Conservation (phyloP, 2,329 filamentous ascomycete genomes). For the Metarhizium anisopliae region DNA sequence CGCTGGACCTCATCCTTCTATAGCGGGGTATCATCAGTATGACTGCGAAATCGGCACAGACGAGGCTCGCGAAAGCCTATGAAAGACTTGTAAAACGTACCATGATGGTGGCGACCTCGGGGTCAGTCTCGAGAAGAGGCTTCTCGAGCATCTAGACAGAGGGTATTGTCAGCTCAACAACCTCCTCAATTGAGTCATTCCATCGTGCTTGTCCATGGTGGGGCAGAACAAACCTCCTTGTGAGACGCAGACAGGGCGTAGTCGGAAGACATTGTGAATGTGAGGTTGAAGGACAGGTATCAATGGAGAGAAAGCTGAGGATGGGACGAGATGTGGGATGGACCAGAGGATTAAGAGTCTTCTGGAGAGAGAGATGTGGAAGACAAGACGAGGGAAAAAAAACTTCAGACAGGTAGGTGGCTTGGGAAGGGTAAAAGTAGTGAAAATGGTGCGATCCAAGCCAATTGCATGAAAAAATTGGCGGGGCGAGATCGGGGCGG, state of each 20-base stretch:
- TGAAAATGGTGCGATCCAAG: no score
- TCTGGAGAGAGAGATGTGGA: background rate
- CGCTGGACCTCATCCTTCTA: conserved; percentile 90
- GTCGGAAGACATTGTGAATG: conserved; percentile 31
- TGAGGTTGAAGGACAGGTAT: conserved; percentile 3
- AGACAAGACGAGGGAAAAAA: background rate
- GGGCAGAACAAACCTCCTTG: conserved; percentile 39
- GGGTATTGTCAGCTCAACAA: conserved; percentile 6
- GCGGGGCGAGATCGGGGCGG: no score
- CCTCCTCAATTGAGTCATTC: conserved; percentile 4
- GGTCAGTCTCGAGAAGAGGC: conserved; percentile 82
- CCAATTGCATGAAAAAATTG: no score
- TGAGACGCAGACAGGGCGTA: conserved; percentile 46
- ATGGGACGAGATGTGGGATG: background rate
- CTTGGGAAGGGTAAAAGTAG: no score
- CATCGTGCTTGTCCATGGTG: conserved; percentile 8
- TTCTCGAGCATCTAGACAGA: conserved; percentile 79
- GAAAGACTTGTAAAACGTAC: conserved; percentile 38
- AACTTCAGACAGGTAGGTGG: no score
- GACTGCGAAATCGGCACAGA: background rate
- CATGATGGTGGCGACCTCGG: conserved; percentile 96
- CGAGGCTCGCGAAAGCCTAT: background rate
- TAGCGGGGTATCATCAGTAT: conserved; percentile 19
- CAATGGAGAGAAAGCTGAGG: background rate
- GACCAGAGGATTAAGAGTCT: background rate